Evolutionary conservation across 805 yeast genomes (phyloP).

Genomic region (Metschnikowia gelsemii): DNA sequence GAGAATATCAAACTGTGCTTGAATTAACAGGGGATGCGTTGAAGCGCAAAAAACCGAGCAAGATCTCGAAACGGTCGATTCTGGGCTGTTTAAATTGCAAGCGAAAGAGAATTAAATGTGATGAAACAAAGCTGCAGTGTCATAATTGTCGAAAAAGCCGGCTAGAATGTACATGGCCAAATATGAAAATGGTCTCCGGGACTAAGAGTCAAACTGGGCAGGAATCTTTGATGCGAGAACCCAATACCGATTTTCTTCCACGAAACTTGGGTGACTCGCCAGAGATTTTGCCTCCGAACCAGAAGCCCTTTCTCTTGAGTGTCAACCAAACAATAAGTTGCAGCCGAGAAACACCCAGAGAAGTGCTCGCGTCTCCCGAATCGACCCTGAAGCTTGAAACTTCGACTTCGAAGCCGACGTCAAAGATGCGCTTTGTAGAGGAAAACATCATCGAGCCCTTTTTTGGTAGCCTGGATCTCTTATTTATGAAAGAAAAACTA

Average conservation of each 20-base stretch:
- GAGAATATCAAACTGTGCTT: constrained; percentile 15
- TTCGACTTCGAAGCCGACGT: neutral
- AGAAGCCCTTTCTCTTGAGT: neutral
- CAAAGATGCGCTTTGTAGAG: no score
- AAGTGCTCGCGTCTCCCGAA: neutral
- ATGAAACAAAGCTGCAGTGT: constrained; percentile 15
- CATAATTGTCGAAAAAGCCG: constrained; percentile 13
- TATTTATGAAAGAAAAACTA: neutral
- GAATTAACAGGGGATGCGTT: constrained; percentile 3
- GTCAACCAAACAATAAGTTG: constrained; percentile 3
- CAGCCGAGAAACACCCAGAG: constrained; percentile 1
- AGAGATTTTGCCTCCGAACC: neutral
- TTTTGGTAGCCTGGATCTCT: neutral
- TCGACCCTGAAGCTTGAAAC: neutral
- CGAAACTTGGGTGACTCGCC: neutral
- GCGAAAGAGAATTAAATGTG: constrained; percentile 18
- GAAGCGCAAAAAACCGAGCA: constrained; percentile 4
- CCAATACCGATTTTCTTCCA: constrained; percentile 1
- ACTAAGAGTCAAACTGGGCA: no score
- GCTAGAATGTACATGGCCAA: constrained; percentile 14
- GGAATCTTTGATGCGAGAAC: neutral
- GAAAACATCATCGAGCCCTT: no score
- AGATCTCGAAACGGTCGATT: constrained; percentile 7
- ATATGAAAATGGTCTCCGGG: no score
- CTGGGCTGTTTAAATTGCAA: constrained; percentile 19